Evolutionary conservation across 257 asterid species (phyloP), one percentile per base, ranked within the genome.

Genomic region (Verbascum thapsus): DNA sequence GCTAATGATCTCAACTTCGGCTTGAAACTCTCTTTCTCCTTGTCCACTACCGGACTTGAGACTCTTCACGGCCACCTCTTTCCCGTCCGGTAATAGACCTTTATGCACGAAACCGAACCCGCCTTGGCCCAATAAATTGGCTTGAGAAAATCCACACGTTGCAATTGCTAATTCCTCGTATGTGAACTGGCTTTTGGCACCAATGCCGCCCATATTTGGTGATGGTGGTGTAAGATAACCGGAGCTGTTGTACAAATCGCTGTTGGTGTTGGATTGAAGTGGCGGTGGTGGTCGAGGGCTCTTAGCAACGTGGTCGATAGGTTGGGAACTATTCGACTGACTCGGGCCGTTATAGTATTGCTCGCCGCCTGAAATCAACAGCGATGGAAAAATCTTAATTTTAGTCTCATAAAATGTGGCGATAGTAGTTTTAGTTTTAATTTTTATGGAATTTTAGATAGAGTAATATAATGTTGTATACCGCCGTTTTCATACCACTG

Each of bases 1-100:
- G 70, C 95, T 91, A 71, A 91, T 91, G 69, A 88, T 91, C 32
- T 88, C 98, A 4, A 91, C 98, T 83, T 91, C 98, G 10, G 96
- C 98, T 63, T 86, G 96, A 64, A 91, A 91, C 53, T 91, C 98
- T 6, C 98, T 67, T 58, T 91, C 98, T 1, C 98, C 97, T 58
- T 91, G 98, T 4, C 98, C 98, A 40, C 98, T 88, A 10, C 97
- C 98, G 2, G 78, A 23, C 78, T 91, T 88, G 39, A 88, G 84
- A 56, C 97, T 83, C 90, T 88, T 91, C 17, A 86, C 86, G 0
- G 98, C 98, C 18, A 91, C 96, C 62, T 68, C 85, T 38, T 63
- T 78, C 3, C 84, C 79, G 47, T 81, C 78, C 6, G 72, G 56
- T 16, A 91, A 60, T 18, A 91, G 55, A 10, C 98, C 98, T 72